A percentile compares a stretch with the other conserved stretches of the same genome.
Evolutionary conservation across 129 eudicot species (phyloP).

Genomic region (Artemisia tridentata): DNA sequence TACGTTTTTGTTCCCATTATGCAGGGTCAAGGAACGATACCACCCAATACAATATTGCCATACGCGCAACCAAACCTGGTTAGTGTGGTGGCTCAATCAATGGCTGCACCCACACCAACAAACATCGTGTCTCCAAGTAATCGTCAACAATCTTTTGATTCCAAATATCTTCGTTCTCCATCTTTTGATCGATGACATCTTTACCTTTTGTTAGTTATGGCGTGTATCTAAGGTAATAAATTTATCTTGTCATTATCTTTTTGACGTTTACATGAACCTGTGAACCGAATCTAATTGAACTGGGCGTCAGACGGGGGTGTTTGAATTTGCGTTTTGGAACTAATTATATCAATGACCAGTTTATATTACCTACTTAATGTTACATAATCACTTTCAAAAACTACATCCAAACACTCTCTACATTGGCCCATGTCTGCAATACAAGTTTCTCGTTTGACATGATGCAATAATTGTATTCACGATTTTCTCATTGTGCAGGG

Average conservation of each 20-base stretch:
- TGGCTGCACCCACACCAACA: constrained; percentile 7
- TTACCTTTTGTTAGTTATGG: not conserved
- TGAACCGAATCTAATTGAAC: not conserved
- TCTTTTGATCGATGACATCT: constrained; percentile 7
- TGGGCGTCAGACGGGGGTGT: not conserved
- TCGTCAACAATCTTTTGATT: constrained; percentile 19
- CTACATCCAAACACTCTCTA: too few relatives aligned
- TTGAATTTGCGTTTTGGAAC: too few relatives aligned
- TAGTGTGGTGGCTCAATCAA: constrained; percentile 17
- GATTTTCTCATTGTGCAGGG: not conserved
- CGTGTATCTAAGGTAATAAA: constrained; percentile 13
- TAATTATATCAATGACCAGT: not conserved
- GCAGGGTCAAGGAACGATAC: constrained; percentile 41
- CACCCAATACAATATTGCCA: constrained; percentile 21
- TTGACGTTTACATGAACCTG: not conserved
- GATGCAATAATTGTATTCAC: not conserved
- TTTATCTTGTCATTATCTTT: not conserved
- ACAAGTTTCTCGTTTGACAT: not conserved
- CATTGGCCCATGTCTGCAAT: too few relatives aligned
- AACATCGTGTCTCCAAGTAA: constrained; percentile 29
- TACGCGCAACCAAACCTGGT: constrained; percentile 15
- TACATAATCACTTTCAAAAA: too few relatives aligned
- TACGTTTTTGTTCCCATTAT: constrained; percentile 1
- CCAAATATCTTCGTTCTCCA: constrained; percentile 16
- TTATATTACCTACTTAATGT: not conserved